phyloP scores from a whole-genome alignment of 345 rosid species.

The Alliaria petiolata region DNA sequence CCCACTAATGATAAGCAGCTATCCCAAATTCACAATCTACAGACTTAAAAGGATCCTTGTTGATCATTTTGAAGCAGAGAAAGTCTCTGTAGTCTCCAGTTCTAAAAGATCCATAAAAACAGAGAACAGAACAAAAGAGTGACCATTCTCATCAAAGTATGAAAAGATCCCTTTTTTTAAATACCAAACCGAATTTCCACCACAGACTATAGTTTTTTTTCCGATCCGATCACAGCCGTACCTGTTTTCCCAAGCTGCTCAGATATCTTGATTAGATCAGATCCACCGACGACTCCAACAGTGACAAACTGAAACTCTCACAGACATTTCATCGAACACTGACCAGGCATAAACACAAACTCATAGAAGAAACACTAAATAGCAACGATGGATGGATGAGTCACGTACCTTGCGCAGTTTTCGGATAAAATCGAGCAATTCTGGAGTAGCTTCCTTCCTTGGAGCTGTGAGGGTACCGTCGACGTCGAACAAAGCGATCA shows the following conservation, averaged over 20 bases:
- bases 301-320: constrained; percentile 60
- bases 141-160: background rate
- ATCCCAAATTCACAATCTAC: background rate
- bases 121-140: background rate
- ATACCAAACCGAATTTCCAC: background rate
- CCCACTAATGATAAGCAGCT: background rate
- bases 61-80: background rate
- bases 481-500: constrained; percentile 91
- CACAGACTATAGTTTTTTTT: background rate
- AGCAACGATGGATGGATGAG: background rate
- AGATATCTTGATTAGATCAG: constrained; percentile 81
- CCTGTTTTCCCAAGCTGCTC: constrained; percentile 95
- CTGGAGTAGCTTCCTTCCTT: constrained; percentile 61
- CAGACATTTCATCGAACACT: constrained; percentile 18
- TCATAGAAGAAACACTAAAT: background rate
- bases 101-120: background rate
- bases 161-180: background rate
- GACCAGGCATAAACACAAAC: background rate
- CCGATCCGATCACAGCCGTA: constrained; percentile 26
- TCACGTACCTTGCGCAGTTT: constrained; percentile 65
- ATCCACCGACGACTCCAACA: constrained; percentile 96
- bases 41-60: background rate
- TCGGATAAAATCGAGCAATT: constrained; percentile 61
- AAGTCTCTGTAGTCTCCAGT: background rate
- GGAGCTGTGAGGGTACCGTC: constrained; percentile 99